Evolutionary conservation across 306 rosid species (phyloP).

Genomic region (Chamaecrista fasciculata): DNA sequence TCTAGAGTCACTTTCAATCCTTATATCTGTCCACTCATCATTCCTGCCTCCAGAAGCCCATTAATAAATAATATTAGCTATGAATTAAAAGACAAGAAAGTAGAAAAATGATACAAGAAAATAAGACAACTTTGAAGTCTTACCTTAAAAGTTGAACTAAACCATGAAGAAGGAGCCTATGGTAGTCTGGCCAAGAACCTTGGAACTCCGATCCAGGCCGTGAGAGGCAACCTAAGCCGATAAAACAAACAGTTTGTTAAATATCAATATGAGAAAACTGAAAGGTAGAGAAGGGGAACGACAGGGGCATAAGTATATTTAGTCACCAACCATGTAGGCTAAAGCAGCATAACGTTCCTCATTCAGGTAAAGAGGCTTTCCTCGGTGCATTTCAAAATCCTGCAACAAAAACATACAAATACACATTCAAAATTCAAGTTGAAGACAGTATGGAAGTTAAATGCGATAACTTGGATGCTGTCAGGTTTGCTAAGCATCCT

Average conservation of each 20-base stretch:
- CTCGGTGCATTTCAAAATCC: conserved; percentile 83
- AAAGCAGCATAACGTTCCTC: conserved; percentile 93
- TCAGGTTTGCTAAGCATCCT: too few relatives aligned
- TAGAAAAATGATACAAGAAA: neutral
- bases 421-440: conserved; percentile 12
- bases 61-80: conserved; percentile 16
- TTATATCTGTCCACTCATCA: conserved; percentile 21
- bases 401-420: conserved; percentile 32
- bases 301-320: neutral
- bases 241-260: neutral
- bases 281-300: neutral
- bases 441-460: too few relatives aligned
- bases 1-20: conserved; percentile 25
- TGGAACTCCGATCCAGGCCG: conserved; percentile 93
- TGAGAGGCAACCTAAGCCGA: conserved; percentile 87
- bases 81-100: conserved; percentile 18
- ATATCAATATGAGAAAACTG: conserved; percentile 3
- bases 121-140: conserved; percentile 21
- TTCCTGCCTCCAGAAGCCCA: conserved; percentile 32
- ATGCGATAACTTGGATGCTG: too few relatives aligned
- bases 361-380: conserved; percentile 86
- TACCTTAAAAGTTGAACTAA: conserved; percentile 46
- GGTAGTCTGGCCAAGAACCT: conserved; percentile 96
- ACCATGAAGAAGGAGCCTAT: conserved; percentile 78
- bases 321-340: conserved; percentile 90